phyloP scores from a whole-genome alignment of 148 eudicot genomes.

The Simmondsia chinensis region DNA sequence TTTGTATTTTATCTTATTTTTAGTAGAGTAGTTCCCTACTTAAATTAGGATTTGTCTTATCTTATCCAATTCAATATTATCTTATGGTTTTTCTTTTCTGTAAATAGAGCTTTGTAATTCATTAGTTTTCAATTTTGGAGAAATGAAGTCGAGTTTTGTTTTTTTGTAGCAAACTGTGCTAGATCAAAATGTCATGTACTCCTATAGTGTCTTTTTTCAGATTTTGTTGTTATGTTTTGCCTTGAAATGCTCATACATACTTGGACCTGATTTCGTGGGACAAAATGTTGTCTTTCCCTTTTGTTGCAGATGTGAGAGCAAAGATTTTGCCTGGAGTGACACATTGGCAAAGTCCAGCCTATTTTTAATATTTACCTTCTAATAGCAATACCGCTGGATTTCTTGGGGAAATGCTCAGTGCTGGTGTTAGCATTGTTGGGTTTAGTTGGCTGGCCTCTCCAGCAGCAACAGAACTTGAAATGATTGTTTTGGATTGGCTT shows the following conservation, averaged over 20 bases:
- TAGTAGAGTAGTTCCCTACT: no score
- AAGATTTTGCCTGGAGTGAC: constrained; percentile 90
- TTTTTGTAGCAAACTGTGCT: no score
- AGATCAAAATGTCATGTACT: no score
- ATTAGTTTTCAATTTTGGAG: no score
- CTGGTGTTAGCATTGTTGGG: constrained; percentile 87
- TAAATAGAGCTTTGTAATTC: no score
- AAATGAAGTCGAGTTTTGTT: no score
- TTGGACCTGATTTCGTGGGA: neutral
- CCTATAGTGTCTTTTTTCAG: no score
- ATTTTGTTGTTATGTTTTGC: no score
- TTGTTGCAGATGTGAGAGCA: constrained; percentile 50
- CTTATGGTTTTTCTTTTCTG: no score
- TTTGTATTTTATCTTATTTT: neutral
- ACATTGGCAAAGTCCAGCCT: constrained; percentile 97
- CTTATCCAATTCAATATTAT: no score
- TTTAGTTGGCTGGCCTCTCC: constrained; percentile 97
- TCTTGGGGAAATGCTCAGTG: constrained; percentile 95
- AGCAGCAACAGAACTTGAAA: constrained; percentile 96
- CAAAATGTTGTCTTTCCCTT: neutral
- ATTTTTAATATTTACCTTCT: constrained; percentile 76
- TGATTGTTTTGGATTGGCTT: constrained; percentile 94
- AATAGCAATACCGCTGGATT: constrained; percentile 91
- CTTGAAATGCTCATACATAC: no score
- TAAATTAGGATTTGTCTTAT: no score